Evolutionary conservation across 768 basidiomycete genomes (phyloP).

Genomic region (Phaffia tasmanica): DNA sequence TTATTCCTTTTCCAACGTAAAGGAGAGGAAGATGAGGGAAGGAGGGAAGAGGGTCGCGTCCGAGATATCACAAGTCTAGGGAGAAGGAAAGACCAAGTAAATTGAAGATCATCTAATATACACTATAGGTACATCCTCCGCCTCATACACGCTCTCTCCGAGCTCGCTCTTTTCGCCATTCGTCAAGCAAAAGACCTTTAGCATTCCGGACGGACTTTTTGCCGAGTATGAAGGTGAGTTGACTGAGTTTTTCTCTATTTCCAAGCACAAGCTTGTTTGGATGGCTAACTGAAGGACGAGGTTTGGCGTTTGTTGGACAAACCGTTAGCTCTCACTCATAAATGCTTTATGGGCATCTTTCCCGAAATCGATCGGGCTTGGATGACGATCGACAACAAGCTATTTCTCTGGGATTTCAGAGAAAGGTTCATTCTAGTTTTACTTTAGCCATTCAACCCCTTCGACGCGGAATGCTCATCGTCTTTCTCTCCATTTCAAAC

Average conservation of each 20-base stretch:
- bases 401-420: slow-evolving; percentile 92
- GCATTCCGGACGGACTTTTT: slow-evolving; percentile 23
- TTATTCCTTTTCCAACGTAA: background rate
- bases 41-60: too few species aligned
- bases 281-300: too few species aligned
- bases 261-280: too few species aligned
- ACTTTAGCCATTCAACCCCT: too few species aligned
- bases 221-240: slow-evolving; percentile 22
- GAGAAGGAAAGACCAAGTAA: background rate
- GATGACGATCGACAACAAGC: slow-evolving; percentile 86
- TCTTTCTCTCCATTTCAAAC: background rate
- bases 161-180: slow-evolving; percentile 22
- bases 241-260: too few species aligned
- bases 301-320: too few species aligned
- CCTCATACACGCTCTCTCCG: slow-evolving; percentile 15
- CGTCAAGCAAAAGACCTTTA: slow-evolving; percentile 15
- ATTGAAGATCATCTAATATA: background rate
- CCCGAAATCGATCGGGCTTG: slow-evolving; percentile 89
- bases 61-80: too few species aligned
- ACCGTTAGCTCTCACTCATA: slow-evolving; percentile 8
- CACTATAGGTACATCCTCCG: slow-evolving; percentile 8
- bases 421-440: slow-evolving; percentile 58
- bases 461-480: too few species aligned
- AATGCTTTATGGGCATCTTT: slow-evolving; percentile 58
- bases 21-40: too few species aligned